Evolutionary conservation across 179 eudicot species (phyloP), one percentile per base, ranked within the genome.

Genomic region (Dionaea muscipula): DNA sequence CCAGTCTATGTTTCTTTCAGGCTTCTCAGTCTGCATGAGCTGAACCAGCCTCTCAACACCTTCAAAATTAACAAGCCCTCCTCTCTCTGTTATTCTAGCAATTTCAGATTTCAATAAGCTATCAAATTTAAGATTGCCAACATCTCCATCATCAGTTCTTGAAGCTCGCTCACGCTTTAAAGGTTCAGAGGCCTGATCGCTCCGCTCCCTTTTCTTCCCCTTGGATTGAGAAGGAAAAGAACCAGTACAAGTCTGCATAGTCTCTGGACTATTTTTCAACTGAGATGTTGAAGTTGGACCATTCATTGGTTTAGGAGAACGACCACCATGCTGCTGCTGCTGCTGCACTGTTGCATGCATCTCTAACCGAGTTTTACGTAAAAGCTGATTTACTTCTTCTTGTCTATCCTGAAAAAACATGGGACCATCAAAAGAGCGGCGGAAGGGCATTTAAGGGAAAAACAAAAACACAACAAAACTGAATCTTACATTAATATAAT

Each of bases 191-290:
- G 61, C 56, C 65, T 79, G 94, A 65, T 78, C 95, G 23, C 72
- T 65, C 53, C 88, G 74, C 28, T 93, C 96, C 69, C 96, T 78
- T 58, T 93, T 93, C 79, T 78, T 88, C 23, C 84, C 84, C 68
- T 83, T 93, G 12, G 60, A 52, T 26, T 82, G 94, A 59, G 94
- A 76, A 26, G 78, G 60, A 47, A 69, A 53, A 21, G 70, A 64
- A 46, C 73, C 57, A 45, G 59, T 64, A 67, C 78, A 65, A 53
- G 68, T 78, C 61, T 80, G 91, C 60, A 69, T 67, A 64, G 68
- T 77, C 21, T 91, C 95, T 1, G 91, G 80, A 73, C 83, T 73
- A 58, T 75, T 62, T 68, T 84, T 91, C 47, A 75, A 59, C 50
- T 78, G 95, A 15, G 94, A 73, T 22, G 81, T 55, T 58, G 83